Evolutionary conservation across 192 early-diverging fungal genomes (phyloP), one percentile per base, ranked within the genome.

Genomic region (Podila epicladia): DNA sequence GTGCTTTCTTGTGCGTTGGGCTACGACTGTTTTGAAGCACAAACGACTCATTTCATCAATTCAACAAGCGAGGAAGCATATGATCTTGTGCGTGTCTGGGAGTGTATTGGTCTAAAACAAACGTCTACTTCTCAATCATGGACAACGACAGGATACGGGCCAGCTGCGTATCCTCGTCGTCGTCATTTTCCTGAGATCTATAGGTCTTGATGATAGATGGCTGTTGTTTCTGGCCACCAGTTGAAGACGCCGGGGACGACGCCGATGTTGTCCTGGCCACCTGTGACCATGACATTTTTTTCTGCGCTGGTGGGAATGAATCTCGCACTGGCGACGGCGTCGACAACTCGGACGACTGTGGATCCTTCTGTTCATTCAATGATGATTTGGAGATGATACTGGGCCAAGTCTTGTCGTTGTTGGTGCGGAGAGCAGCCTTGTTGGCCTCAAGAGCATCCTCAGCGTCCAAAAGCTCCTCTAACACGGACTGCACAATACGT

Each of bases 231-330:
- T 35, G 62, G 17, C 33, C 9, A n/a, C 24, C 22, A 22, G 45
- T 37, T 24, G 57, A 13, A 0, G 64, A 4, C 20, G 48, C 26
- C 9, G 59, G 33, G 12, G 65, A 49, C 17, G 65, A 58, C 11
- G 69, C 67, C 4, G 70, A 51, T 5, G 41, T 68, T 15, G 71
- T 64, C 12, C 65, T 59, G 3, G 77, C 77, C 4, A 80, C 63
- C 71, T 72, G 72, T 6, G 77, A 80, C 77, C 77, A 80, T 17
- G 71, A 71, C 77, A 73, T 73, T 33, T 45, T 65, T 70, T 19
- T 57, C 49, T n/a, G 50, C 12, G 19, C 38, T 4, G 3, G 41
- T 48, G 58, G 59, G 4, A 15, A 1, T 37, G n/a, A 13, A 8
- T 22, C 8, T 35, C 5, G 55, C 3, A 26, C 17, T 32, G 28